These are phyloP conservation scores for Ceratocystis lukuohia DNA, from an alignment of 2,329 filamentous ascomycete species.

Conservation along the genomic window DNA sequence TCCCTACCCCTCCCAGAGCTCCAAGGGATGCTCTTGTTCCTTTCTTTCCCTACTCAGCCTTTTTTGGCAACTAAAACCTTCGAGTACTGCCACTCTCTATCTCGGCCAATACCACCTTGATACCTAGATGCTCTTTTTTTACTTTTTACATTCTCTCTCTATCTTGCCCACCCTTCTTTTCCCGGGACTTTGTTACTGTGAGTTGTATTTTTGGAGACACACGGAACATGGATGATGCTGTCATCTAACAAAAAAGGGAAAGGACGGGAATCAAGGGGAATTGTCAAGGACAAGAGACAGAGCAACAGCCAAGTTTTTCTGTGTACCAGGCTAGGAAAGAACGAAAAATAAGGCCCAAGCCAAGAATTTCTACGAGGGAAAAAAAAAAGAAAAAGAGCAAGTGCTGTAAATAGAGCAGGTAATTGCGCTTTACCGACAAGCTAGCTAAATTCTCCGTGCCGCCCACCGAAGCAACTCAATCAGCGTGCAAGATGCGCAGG, in stretches of 20 bases:
- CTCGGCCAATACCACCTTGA: background rate
- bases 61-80: background rate
- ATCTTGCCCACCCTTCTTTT: background rate
- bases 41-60: background rate
- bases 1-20: background rate
- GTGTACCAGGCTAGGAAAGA: background rate
- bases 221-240: constrained; percentile 5
- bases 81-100: background rate
- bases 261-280: background rate
- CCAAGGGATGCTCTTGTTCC: background rate
- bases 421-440: background rate
- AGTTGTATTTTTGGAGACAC: constrained; percentile 4
- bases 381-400: background rate
- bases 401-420: background rate
- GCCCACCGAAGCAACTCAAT: background rate
- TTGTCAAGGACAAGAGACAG: background rate
- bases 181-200: background rate
- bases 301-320: background rate
- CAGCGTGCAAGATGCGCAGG: background rate
- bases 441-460: constrained; percentile 2
- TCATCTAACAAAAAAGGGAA: background rate
- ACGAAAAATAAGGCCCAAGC: background rate
- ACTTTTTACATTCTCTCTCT: background rate
- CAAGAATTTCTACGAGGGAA: background rate
- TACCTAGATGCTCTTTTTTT: too few relatives aligned